Conservation (phyloP, 345 rosid genomes). For the Rhizophora apiculata region DNA sequence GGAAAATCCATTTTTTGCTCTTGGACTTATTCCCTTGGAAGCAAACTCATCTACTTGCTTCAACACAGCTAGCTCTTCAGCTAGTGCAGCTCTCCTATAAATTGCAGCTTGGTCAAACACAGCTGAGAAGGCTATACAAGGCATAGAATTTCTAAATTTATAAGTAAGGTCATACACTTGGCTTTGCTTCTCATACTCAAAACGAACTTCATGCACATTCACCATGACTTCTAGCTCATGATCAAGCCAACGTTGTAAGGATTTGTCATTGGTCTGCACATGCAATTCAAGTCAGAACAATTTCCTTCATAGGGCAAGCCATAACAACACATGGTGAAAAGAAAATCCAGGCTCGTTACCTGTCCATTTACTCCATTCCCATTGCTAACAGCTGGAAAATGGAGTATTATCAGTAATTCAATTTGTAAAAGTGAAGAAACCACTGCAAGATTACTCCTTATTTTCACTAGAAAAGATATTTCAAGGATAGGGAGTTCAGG, state of each 20-base stretch:
- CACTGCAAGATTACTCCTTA: neutral
- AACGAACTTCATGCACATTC: constrained; percentile 97
- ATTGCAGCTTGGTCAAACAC: constrained; percentile 10
- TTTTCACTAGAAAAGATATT: constrained; percentile 9
- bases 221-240: constrained; percentile 99
- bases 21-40: constrained; percentile 83
- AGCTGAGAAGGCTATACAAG: constrained; percentile 2
- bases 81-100: constrained; percentile 86
- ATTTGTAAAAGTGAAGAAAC: constrained; percentile 1
- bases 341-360: constrained; percentile 39
- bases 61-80: constrained; percentile 84
- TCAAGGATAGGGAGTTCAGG: constrained; percentile 3
- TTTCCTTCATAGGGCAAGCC: constrained; percentile 6
- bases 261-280: constrained; percentile 77
- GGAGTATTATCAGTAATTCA: constrained; percentile 32
- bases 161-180: constrained; percentile 68
- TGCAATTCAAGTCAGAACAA: constrained; percentile 15
- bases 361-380: constrained; percentile 79
- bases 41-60: constrained; percentile 88
- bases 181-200: constrained; percentile 95
- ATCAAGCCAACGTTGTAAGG: constrained; percentile 90
- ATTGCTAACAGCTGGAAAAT: constrained; percentile 59
- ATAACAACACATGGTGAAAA: neutral
- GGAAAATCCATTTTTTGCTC: constrained; percentile 88
- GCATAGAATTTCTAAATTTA: constrained; percentile 5